A percentile compares a stretch with the other conserved stretches of the same genome.
These are phyloP conservation scores for Breviolum minutum DNA, from an alignment of 73 alveolate species.

Conservation along the genomic window DNA sequence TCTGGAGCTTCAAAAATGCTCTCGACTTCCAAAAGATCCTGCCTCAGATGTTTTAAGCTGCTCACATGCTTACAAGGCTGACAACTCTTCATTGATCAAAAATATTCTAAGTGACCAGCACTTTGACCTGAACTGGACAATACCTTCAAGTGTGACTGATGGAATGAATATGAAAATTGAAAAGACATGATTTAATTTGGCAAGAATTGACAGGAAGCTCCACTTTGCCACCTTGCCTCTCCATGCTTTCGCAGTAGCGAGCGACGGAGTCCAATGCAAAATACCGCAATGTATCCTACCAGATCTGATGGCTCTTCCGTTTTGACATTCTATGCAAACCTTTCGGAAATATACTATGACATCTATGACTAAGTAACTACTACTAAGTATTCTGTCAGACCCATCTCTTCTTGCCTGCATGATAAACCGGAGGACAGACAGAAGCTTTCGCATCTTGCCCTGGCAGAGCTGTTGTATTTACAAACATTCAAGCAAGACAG, in stretches of 20 bases:
- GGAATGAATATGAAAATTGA: background rate
- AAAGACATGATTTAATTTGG: background rate
- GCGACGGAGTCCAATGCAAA: conserved; percentile 98
- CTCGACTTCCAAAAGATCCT: conserved; percentile 76
- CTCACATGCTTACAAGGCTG: background rate
- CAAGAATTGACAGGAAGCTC: background rate
- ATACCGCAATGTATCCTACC: conserved; percentile 97
- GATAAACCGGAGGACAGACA: conserved; percentile 97
- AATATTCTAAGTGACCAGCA: background rate
- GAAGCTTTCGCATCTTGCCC: conserved; percentile 98
- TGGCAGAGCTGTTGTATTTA: conserved; percentile 12
- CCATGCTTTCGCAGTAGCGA: conserved; percentile 98
- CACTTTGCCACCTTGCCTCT: conserved; percentile 46
- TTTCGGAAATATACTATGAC: background rate
- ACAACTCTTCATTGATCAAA: background rate
- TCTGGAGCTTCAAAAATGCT: conserved; percentile 50
- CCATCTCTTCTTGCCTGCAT: conserved; percentile 96
- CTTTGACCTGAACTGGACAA: conserved; percentile 45
- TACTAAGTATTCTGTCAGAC: background rate
- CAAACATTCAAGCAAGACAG: background rate
- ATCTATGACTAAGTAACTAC: background rate
- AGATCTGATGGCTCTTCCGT: background rate
- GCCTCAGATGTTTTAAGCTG: conserved; percentile 2
- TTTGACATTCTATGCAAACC: background rate
- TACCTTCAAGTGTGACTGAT: background rate